Evolutionary conservation across 1,139 yeast species (phyloP).

Genomic region (Saccharomyces hybrid): DNA sequence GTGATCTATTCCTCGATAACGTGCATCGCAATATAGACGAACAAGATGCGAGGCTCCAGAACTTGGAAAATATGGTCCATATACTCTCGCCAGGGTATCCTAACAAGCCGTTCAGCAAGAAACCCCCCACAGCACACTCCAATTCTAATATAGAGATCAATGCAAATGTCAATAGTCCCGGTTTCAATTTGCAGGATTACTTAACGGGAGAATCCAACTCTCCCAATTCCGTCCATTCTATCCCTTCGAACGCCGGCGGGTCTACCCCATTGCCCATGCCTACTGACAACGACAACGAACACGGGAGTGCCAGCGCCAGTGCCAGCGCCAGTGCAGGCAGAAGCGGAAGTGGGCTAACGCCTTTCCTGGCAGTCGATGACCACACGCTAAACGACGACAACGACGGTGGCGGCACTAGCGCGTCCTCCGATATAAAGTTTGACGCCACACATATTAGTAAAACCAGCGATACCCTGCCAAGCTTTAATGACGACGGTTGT

Average conservation of each 20-base stretch:
- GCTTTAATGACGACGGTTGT: neutral
- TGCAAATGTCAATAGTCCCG: conserved; percentile 1
- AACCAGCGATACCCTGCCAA: neutral
- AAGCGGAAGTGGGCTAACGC: conserved; percentile 6
- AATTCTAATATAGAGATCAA: neutral
- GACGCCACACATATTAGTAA: neutral
- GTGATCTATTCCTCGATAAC: conserved; percentile 20
- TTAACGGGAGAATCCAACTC: conserved; percentile 6
- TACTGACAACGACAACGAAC: neutral
- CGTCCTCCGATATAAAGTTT: neutral
- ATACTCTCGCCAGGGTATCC: conserved; percentile 11
- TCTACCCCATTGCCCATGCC: conserved; percentile 1
- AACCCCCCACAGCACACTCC: neutral
- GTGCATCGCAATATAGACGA: conserved; percentile 20
- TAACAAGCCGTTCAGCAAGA: neutral
- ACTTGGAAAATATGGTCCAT: conserved; percentile 23
- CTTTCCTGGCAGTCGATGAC: neutral
- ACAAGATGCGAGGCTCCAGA: conserved; percentile 28
- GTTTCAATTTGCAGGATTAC: conserved; percentile 13
- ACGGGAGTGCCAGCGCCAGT: neutral
- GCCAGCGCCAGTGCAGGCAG: conserved; percentile 1
- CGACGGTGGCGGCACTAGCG: neutral
- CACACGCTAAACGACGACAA: neutral
- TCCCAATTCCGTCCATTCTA: neutral
- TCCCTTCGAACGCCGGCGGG: neutral